Conservation (phyloP, 495 filamentous ascomycete genomes). For the Lepraria neglecta region DNA sequence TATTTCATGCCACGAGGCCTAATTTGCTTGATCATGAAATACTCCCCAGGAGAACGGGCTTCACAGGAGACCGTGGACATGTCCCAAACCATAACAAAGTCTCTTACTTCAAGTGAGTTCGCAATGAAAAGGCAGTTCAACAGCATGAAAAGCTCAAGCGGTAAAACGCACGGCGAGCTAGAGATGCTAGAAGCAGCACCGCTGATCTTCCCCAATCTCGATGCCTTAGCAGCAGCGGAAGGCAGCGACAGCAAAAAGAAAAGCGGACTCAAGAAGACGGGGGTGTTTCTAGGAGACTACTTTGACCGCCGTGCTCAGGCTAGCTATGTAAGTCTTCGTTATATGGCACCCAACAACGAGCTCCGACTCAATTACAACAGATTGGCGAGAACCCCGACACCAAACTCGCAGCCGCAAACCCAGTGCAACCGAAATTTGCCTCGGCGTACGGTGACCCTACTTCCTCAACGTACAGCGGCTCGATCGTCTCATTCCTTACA, state of each 20-base stretch:
- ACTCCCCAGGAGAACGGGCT: conserved; percentile 39
- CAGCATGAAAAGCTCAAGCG: conserved; percentile 34
- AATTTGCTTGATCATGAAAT: conserved; percentile 56
- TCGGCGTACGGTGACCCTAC: neutral
- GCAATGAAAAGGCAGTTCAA: conserved; percentile 22
- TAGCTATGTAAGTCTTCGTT: conserved; percentile 50
- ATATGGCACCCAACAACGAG: neutral
- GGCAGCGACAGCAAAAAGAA: conserved; percentile 14
- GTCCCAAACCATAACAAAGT: conserved; percentile 27
- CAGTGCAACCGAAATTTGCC: neutral
- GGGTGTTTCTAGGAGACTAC: conserved; percentile 34
- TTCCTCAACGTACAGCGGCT: conserved; percentile 1
- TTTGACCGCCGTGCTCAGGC: conserved; percentile 42
- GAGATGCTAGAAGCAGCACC: conserved; percentile 43
- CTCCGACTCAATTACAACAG: neutral
- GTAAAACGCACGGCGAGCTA: conserved; percentile 37
- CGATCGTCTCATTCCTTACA: neutral
- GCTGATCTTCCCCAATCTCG: conserved; percentile 45
- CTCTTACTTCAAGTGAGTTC: neutral
- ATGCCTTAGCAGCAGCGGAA: conserved; percentile 22
- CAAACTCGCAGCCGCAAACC: neutral
- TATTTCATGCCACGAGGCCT: conserved; percentile 55
- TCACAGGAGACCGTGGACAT: conserved; percentile 33
- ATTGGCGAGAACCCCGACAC: neutral
- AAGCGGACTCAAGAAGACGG: conserved; percentile 8